Evolutionary conservation across 192 early-diverging fungal species (phyloP), one percentile per base, ranked within the genome.

Genomic region (Backusella sp.): DNA sequence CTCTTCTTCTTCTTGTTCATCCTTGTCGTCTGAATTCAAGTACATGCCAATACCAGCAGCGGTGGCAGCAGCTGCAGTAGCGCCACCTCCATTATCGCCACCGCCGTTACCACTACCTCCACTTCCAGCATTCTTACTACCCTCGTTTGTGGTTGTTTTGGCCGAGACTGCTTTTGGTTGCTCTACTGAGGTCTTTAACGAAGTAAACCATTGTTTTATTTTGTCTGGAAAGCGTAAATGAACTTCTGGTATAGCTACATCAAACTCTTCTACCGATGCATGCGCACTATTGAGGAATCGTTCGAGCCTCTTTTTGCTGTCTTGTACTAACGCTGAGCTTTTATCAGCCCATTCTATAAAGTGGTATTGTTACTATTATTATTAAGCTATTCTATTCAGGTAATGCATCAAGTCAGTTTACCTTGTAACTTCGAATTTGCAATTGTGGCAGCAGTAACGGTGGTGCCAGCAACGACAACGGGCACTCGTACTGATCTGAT

Each of bases 351-450:
- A 72, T 65, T 84, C 82, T 82, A 79, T 28, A 42, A 5, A 77
- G 15, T 66, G 3, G 46, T 44, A 44, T 3, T 32, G 14, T 4
- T 44, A 53, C 23, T 8, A 11, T 3, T 62, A 11, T 26, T 62
- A 62, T 28, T 26, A 62, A 3, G 26, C 21, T 26, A 8, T 34
- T 62, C 8, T 62, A 14, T 12, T 8, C 21, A 15, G 6, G 21
- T 9, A 53, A 1, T 44, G 56, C 53, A 56, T 9, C 56, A 62
- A 3, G 6, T 34, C 12, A 15, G 21, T 49, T 52, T 84, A 86
- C 86, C 88, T 80, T 84, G 81, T 42, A 90, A 44, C 79, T 92
- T 91, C 71, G 90, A 90, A 49, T 90, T 84, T 1, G 89, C 88
- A 70, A 90, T 85, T 17, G 90, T 86, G 9, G 87, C 80, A 56